Conservation (phyloP, 139 green algal genomes). For the Chlorella sp. region DNA sequence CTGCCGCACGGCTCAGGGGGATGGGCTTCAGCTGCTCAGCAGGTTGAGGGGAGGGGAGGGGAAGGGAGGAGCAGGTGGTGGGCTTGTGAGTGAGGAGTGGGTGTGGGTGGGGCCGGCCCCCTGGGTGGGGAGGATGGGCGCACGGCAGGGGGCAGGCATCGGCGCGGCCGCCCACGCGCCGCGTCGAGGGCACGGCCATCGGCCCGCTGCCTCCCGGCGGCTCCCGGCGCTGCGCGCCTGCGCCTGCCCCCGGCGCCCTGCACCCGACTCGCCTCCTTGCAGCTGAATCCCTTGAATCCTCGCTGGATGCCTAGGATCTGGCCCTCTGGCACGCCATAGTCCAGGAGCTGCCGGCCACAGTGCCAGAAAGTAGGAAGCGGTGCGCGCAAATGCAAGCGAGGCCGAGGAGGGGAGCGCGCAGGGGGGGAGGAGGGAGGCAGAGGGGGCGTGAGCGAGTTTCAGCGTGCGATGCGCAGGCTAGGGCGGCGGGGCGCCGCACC, state of each 20-base stretch:
- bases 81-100: not conserved
- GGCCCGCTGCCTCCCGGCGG: not conserved
- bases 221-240: not conserved
- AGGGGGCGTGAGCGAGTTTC: too few species aligned
- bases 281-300: too few species aligned
- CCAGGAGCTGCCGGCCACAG: too few species aligned
- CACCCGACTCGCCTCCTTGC: not conserved
- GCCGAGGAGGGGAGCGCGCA: too few species aligned
- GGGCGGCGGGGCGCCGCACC: too few species aligned
- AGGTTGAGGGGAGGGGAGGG: not conserved
- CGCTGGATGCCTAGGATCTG: constrained; percentile 91
- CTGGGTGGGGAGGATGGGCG: not conserved
- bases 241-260: not conserved
- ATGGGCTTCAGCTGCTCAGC: constrained; percentile 68
- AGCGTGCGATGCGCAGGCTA: too few species aligned
- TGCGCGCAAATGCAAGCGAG: too few species aligned
- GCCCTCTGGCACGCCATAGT: constrained; percentile 90
- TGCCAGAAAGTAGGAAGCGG: too few species aligned
- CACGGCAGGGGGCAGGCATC: not conserved
- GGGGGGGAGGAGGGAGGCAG: too few species aligned
- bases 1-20: constrained; percentile 76
- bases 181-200: not conserved
- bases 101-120: too few species aligned
- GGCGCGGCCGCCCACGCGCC: not conserved
- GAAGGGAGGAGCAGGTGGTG: not conserved